Base-by-base conservation (phyloP, 2,329 filamentous ascomycete species). In the Trichoderma pleuroti region DNA sequence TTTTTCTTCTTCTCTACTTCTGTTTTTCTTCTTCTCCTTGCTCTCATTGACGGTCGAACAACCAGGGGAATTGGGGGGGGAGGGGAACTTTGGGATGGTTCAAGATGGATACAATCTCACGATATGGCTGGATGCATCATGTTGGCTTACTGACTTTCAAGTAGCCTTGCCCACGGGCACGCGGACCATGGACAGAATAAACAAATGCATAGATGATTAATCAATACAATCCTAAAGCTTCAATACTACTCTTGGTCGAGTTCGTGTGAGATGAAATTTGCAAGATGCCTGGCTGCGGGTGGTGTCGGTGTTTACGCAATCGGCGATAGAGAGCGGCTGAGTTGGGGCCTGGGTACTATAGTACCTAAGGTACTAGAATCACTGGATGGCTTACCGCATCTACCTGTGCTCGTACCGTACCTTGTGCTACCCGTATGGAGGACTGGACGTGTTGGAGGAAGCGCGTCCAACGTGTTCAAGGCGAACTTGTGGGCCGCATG, bases 81-180 rank as follows among this genome's bases (percentile, higher is more conserved):
- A 32, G 24, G 34, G 18, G 24, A 6, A 28, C 6, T 16, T 32
- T 30, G 24, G 46, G 42, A 60, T 28, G 56, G 34, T 21, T 61
- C 36, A 68, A 68, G 65, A 60, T 11, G 65, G 65, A 28, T 49
- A 28, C 32, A 66, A 57, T 66, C 63, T 69, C 67, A 62, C 57
- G 60, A 59, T 70, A 46, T 49, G 18, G 21, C n/a, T 64, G 24
- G 68, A 59, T 68, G 30, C 36, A 57, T 52, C 21, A 49, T 61
- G 36, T 60, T 32, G 46, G 16, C n/a, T 46, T 11, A 24, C 26
- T 36, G n/a, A 11, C 24, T 36, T 60, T 36, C n/a, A 36, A 30
- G 21, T 60, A 28, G 56, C 56, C 46, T 21, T 61, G 65, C 16
- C 56, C 60, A 60, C 18, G 8, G 36, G 30, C 32, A 28, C 46